Percentiles rank a stretch among this genome's conserved stretches.
Evolutionary conservation across 2,329 filamentous ascomycete genomes (phyloP).

Genomic region (Xylariales sp.): DNA sequence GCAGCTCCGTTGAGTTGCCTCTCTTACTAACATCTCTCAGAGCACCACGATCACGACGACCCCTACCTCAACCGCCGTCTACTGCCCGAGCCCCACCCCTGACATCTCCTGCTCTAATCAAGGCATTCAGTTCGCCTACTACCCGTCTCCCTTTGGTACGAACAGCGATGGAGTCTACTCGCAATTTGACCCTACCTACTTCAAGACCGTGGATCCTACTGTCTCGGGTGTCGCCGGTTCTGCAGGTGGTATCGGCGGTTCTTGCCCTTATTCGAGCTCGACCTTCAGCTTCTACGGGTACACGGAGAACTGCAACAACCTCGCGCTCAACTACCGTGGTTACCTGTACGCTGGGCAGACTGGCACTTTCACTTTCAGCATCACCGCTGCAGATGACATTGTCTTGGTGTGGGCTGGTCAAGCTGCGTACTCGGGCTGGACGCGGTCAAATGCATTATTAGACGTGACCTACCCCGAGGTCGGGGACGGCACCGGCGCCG

Average conservation of each 20-base stretch:
- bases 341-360: constrained; percentile 4
- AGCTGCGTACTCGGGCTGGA: constrained; percentile 1
- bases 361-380: not conserved
- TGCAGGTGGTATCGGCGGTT: not conserved
- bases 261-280: not conserved
- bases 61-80: constrained; percentile 1
- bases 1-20: not conserved
- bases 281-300: constrained; percentile 3
- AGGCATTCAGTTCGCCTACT: not conserved
- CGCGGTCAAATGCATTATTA: not conserved
- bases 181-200: not conserved
- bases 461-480: constrained; percentile 1
- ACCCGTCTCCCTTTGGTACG: not conserved
- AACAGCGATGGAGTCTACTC: not conserved
- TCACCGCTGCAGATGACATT: constrained; percentile 1
- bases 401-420: not conserved
- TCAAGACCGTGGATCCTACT: not conserved
- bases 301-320: constrained; percentile 1
- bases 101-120: not conserved
- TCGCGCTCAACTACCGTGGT: not conserved
- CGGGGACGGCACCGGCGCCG: not conserved
- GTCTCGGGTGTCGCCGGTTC: not conserved
- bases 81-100: constrained; percentile 2
- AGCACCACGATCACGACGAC: constrained; percentile 4
- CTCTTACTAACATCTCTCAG: not conserved